Conservation (phyloP, 139 green algal species). For the Prasinococcaceae sp. region DNA sequence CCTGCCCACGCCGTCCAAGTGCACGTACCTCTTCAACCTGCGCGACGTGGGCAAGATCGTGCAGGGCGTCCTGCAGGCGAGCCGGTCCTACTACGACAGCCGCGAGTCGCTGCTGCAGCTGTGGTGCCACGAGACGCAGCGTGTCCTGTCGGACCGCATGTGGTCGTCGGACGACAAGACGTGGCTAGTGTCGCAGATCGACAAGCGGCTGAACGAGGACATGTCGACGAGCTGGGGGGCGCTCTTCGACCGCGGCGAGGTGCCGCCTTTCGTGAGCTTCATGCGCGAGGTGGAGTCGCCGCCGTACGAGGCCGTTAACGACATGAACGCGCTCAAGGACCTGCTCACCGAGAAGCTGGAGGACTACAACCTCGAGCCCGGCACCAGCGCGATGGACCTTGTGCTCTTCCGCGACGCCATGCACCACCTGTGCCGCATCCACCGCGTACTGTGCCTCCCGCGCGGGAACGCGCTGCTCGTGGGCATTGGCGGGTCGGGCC, state of each 20-base stretch:
- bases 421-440: conserved; percentile 59
- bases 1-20: conserved; percentile 64
- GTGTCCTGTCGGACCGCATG: conserved; percentile 67
- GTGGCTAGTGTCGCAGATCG: conserved; percentile 51
- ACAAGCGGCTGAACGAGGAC: conserved; percentile 37
- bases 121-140: conserved; percentile 62
- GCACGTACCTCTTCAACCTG: conserved; percentile 75
- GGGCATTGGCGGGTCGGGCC: conserved; percentile 64
- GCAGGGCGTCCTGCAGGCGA: conserved; percentile 50
- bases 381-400: conserved; percentile 53
- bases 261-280: conserved; percentile 64
- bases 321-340: conserved; percentile 47
- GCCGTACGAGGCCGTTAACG: conserved; percentile 56
- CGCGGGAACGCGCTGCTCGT: conserved; percentile 68
- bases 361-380: conserved; percentile 61
- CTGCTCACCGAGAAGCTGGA: conserved; percentile 56
- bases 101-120: conserved; percentile 64
- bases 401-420: conserved; percentile 73
- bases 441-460: conserved; percentile 62
- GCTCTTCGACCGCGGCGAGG: conserved; percentile 39
- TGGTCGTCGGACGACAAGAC: conserved; percentile 30
- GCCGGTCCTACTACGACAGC: conserved; percentile 58
- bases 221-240: conserved; percentile 36
- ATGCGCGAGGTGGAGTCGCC: conserved; percentile 53
- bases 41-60: conserved; percentile 59